These are phyloP conservation scores for Camelina hispida DNA, from an alignment of 345 rosid genomes.

Conservation along the genomic window DNA sequence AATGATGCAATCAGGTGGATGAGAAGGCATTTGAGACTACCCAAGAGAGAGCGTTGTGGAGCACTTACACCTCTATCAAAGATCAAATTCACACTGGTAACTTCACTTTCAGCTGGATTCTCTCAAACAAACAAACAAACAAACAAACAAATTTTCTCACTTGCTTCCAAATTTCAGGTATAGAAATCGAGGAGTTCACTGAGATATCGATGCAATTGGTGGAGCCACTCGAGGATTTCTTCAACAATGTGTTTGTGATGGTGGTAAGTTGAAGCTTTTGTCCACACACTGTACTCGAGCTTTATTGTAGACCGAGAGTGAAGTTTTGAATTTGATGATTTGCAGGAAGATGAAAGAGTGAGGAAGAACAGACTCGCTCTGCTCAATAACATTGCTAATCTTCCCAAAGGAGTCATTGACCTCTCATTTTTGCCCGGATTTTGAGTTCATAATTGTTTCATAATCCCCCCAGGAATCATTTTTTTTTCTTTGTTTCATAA, in stretches of 20 bases:
- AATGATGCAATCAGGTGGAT: constrained; percentile 65
- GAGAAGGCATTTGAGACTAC: constrained; percentile 72
- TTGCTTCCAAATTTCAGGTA: constrained; percentile 50
- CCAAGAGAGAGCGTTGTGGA: constrained; percentile 83
- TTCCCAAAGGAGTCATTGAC: constrained; percentile 80
- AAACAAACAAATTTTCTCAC: background rate
- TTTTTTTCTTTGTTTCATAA: constrained; percentile 51
- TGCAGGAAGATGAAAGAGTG: constrained; percentile 80
- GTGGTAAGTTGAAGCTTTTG: constrained; percentile 67
- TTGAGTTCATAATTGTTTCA: constrained; percentile 41
- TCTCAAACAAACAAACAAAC: background rate
- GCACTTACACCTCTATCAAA: constrained; percentile 56
- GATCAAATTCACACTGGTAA: constrained; percentile 69
- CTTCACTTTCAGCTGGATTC: background rate
- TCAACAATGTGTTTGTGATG: constrained; percentile 91
- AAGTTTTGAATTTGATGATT: background rate
- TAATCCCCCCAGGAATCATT: constrained; percentile 58
- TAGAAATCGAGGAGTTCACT: constrained; percentile 73
- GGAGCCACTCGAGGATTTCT: constrained; percentile 87
- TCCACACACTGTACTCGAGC: background rate
- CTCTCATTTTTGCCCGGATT: constrained; percentile 84
- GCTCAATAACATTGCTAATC: constrained; percentile 73
- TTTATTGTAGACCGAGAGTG: background rate
- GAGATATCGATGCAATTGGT: constrained; percentile 67
- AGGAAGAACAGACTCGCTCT: constrained; percentile 80